Percentiles rank a stretch among this genome's conserved stretches.
Conservation (phyloP, 1,139 yeast genomes). For the Geotrichum citri-aurantii region DNA sequence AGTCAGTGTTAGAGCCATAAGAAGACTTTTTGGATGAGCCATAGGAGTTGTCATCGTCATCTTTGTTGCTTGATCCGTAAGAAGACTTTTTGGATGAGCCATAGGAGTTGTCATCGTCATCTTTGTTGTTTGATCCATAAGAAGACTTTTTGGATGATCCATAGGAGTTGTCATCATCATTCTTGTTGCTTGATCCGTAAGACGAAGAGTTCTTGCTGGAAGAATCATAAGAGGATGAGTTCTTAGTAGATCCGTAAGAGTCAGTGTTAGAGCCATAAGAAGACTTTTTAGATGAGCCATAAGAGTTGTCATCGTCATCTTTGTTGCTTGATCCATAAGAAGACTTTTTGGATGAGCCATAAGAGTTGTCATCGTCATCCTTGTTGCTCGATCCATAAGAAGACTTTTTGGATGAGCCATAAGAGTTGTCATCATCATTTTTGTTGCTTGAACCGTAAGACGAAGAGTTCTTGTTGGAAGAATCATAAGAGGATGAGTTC, state of each 20-base stretch:
- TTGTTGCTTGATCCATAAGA: constrained; percentile 11
- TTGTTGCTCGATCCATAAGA: constrained; percentile 12
- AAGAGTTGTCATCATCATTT: constrained; percentile 17
- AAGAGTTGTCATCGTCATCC: too few species aligned
- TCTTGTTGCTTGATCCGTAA: constrained; percentile 12
- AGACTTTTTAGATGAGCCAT: constrained; percentile 1
- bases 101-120: constrained; percentile 9
- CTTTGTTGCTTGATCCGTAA: constrained; percentile 30
- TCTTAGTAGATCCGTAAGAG: constrained; percentile 18
- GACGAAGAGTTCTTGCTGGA: too few species aligned
- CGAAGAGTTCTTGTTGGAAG: too few species aligned
- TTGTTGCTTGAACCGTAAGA: constrained; percentile 18
- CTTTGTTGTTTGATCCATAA: constrained; percentile 15
- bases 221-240: too few species aligned
- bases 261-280: too few species aligned
- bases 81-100: constrained; percentile 24
- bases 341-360: constrained; percentile 13
- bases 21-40: constrained; percentile 17
- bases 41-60: constrained; percentile 17
- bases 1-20: too few species aligned
- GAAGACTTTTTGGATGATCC: constrained; percentile 15
- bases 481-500: constrained; percentile 19
- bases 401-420: constrained; percentile 16
- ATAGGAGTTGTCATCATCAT: constrained; percentile 10
- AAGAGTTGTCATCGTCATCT: too few species aligned